Conservation (phyloP, 805 yeast species). For the Cyberlindnera samutprakarnensis region DNA sequence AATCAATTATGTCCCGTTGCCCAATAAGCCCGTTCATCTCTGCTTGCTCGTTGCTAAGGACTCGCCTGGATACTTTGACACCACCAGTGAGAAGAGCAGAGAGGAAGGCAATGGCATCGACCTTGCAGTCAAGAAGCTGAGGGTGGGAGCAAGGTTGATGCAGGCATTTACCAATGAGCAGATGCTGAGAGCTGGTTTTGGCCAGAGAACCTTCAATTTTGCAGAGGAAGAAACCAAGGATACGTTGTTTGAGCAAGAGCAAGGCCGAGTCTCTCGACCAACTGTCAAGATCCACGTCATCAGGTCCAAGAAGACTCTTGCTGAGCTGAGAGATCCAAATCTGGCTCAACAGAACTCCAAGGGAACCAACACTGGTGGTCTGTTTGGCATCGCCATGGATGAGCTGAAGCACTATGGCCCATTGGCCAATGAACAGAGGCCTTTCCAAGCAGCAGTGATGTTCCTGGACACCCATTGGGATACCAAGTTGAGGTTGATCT, state of each 20-base stretch:
- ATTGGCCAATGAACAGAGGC: constrained; percentile 36
- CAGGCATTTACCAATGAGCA: constrained; percentile 89
- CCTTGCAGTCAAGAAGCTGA: constrained; percentile 64
- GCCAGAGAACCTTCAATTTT: constrained; percentile 70
- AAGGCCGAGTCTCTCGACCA: constrained; percentile 31
- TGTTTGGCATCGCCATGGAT: constrained; percentile 76
- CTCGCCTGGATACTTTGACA: constrained; percentile 63
- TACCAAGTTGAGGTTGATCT: constrained; percentile 42
- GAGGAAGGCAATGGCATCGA: constrained; percentile 60
- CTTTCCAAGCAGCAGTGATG: constrained; percentile 74
- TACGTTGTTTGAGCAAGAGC: constrained; percentile 43
- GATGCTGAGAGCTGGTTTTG: constrained; percentile 72
- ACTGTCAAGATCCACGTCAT: constrained; percentile 76
- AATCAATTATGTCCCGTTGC: constrained; percentile 48
- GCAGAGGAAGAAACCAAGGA: constrained; percentile 54
- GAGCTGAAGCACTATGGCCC: constrained; percentile 51
- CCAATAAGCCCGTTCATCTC: constrained; percentile 74
- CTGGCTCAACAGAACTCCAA: constrained; percentile 79
- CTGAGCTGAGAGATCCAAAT: constrained; percentile 69
- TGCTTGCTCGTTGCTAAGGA: constrained; percentile 74
- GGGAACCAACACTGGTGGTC: constrained; percentile 67
- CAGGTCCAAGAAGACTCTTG: constrained; percentile 55
- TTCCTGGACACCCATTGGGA: constrained; percentile 86
- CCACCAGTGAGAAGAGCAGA: constrained; percentile 42
- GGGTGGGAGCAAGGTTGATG: constrained; percentile 82